phyloP scores from a whole-genome alignment of 2,329 filamentous ascomycete genomes.

The Penicillium sp. region DNA sequence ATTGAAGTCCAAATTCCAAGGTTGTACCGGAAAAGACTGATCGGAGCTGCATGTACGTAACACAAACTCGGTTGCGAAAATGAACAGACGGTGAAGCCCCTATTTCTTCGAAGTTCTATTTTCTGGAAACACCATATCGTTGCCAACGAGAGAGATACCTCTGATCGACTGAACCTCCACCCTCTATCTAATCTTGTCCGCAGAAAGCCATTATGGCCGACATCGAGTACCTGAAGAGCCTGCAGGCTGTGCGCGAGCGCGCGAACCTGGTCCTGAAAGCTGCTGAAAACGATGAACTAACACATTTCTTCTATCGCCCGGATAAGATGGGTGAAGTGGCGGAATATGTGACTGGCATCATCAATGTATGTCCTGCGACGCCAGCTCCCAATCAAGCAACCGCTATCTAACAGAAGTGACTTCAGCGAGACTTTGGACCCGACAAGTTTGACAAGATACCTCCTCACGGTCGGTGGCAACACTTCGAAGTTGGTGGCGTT shows the following conservation, averaged over 20 bases:
- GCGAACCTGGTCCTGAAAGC: slow-evolving; percentile 30
- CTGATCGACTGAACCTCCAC: neutral
- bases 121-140: neutral
- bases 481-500: slow-evolving; percentile 60
- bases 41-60: neutral
- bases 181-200: neutral
- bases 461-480: slow-evolving; percentile 62
- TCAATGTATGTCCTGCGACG: slow-evolving; percentile 35
- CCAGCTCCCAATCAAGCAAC: neutral
- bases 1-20: neutral
- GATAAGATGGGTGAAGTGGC: slow-evolving; percentile 41
- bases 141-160: neutral
- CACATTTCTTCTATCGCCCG: slow-evolving; percentile 46
- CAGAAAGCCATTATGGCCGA: slow-evolving; percentile 10
- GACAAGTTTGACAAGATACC: slow-evolving; percentile 51
- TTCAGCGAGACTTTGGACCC: slow-evolving; percentile 53
- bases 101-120: neutral
- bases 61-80: neutral
- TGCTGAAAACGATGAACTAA: slow-evolving; percentile 41
- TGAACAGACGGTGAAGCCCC: neutral
- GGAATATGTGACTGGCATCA: slow-evolving; percentile 46
- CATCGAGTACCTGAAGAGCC: slow-evolving; percentile 29
- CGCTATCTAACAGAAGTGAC: neutral
- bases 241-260: slow-evolving; percentile 30
- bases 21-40: neutral